Evolutionary conservation across 345 rosid genomes (phyloP), one percentile per base, ranked within the genome.

Genomic region (Viola odorata): DNA sequence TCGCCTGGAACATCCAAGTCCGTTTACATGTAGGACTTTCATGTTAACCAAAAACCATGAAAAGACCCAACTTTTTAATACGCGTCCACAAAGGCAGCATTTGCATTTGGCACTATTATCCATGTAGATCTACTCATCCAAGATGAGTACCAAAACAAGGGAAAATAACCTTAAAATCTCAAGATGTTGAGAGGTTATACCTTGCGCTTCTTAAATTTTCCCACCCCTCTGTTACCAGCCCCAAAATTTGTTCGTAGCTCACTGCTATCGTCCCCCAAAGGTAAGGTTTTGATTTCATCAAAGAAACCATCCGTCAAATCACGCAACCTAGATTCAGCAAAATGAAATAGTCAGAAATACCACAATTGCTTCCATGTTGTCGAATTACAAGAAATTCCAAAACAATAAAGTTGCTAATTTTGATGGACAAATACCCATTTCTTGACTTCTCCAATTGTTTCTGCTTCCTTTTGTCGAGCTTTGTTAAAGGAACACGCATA

Each of bases 401-500:
- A 51, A 51, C 2, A 7, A 12, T 23, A 11, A 41, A 67, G 36
- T 17, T 13, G 10, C 44, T 47, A 14, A 45, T 14, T 42, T 45
- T 52, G 36, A 64, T 54, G 12, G 12, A 64, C 36, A 57, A 76
- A 12, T 84, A 94, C 96, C 99, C 99, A 71, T 78, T 82, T 78
- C 87, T 73, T 57, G 96, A 83, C 76, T 88, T 85, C 80, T 69
- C 73, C 64, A 88, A 75, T 73, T 78, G 84, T 73, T 88, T 94
- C 68, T 79, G 84, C 78, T 64, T 72, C 78, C 71, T 82, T 69
- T 83, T 94, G 73, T 94, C 95, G 71, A 63, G 62, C 81, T 75
- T 90, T 2, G 95, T 78, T 55, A 88, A 64, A 57, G 95, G 85
- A 68, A 84, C 95, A 17, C 95, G 82, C 39, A 69, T 73, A 67